Evolutionary conservation across 208 protist genomes (phyloP).

Genomic region (Leishmania lainsoni): DNA sequence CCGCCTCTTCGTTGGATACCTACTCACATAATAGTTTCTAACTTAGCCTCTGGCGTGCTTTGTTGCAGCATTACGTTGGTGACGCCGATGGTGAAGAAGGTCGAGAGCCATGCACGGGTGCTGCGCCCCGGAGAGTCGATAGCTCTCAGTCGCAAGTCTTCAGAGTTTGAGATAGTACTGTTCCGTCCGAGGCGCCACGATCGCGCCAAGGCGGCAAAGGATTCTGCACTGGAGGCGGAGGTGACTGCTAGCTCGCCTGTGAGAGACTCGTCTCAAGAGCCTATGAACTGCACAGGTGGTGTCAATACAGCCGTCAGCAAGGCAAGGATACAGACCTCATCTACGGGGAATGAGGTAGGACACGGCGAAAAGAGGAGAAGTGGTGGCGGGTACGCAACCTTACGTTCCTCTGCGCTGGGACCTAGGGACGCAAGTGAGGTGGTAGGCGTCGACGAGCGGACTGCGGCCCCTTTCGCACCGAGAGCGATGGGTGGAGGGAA

Average conservation of each 20-base stretch:
- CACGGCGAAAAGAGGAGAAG: constrained; percentile 5
- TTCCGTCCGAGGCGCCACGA: constrained; percentile 59
- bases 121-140: constrained; percentile 67
- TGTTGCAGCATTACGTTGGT: background rate
- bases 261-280: constrained; percentile 8
- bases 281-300: constrained; percentile 2
- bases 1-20: background rate
- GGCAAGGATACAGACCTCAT: background rate
- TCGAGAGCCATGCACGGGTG: constrained; percentile 45
- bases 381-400: background rate
- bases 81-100: constrained; percentile 36
- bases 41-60: background rate
- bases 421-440: background rate
- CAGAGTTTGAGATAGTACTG: constrained; percentile 78
- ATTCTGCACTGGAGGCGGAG: constrained; percentile 13
- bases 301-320: constrained; percentile 1
- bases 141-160: constrained; percentile 49
- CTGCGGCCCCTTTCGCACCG: background rate
- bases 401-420: background rate
- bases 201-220: constrained; percentile 11
- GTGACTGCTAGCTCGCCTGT: background rate
- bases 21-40: background rate
- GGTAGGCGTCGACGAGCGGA: background rate
- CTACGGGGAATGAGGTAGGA: background rate
- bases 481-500: background rate